Percentiles rank a stretch among this genome's conserved stretches.
These are phyloP conservation scores for Pneumocystis carinii DNA, from an alignment of 1,139 yeast genomes.

Conservation along the genomic window DNA sequence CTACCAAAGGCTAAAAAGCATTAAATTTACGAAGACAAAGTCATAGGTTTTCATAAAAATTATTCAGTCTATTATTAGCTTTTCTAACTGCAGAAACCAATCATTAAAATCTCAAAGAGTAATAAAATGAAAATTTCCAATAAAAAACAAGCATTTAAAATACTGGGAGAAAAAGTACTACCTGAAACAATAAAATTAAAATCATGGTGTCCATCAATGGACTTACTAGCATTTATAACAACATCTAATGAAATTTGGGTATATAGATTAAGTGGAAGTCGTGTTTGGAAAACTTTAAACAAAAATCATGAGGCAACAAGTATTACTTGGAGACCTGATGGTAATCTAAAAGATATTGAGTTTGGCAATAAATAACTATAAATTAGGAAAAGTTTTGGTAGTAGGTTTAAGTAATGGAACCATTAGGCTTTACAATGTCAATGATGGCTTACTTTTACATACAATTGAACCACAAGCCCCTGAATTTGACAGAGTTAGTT, in stretches of 20 bases:
- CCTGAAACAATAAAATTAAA: conserved; percentile 10
- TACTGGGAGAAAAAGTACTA: conserved; percentile 12
- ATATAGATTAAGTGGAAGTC: conserved; percentile 15
- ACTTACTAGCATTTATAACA: conserved; percentile 14
- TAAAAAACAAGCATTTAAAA: conserved; percentile 8
- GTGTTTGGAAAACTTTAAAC: conserved; percentile 15
- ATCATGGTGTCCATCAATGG: conserved; percentile 18
- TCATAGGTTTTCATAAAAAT: neutral
- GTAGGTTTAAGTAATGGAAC: conserved; percentile 14
- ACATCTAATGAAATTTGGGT: conserved; percentile 12
- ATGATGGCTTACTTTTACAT: conserved; percentile 15
- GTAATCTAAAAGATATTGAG: conserved; percentile 3
- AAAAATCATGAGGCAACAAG: conserved; percentile 3
- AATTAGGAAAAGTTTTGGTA: conserved; percentile 14
- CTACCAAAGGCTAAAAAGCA: neutral
- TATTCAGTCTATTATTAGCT: neutral
- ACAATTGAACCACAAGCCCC: neutral
- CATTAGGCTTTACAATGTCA: conserved; percentile 14
- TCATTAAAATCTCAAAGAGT: neutral
- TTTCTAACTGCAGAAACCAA: neutral
- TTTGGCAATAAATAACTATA: neutral
- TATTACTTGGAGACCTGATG: conserved; percentile 16
- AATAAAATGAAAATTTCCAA: neutral
- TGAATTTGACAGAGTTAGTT: neutral
- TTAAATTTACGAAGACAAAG: neutral